These are phyloP conservation scores for Podila clonocystis DNA, from an alignment of 192 early-diverging fungal species.

Conservation along the genomic window DNA sequence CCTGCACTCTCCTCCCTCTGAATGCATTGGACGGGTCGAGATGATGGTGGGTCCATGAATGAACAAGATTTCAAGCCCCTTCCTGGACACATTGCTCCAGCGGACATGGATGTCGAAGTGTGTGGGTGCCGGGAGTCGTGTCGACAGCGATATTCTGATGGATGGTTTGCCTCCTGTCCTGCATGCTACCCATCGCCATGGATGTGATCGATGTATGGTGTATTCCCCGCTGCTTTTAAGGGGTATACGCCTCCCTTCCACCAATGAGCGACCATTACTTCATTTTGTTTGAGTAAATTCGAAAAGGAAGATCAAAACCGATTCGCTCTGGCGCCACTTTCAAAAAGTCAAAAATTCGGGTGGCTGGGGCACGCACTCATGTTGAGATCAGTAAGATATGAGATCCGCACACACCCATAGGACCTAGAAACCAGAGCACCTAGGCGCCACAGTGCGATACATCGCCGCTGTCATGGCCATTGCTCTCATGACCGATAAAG, in stretches of 20 bases:
- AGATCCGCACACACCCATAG: no score
- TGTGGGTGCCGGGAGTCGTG: background rate
- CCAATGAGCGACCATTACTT: conserved; percentile 28
- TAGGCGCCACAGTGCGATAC: no score
- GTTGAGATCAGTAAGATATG: no score
- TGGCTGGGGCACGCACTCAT: background rate
- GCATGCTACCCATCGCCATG: background rate
- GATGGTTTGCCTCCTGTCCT: background rate
- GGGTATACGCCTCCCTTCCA: background rate
- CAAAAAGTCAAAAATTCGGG: conserved; percentile 2
- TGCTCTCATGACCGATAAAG: no score
- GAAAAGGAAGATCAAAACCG: conserved; percentile 41
- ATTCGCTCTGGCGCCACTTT: background rate
- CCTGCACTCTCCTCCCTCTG: no score
- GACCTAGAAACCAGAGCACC: no score
- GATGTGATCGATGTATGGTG: background rate
- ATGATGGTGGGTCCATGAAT: conserved; percentile 2
- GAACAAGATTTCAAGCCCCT: background rate
- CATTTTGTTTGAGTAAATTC: conserved; percentile 52
- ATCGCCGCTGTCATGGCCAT: no score
- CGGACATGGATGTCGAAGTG: background rate
- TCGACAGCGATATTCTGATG: background rate
- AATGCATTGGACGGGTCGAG: background rate
- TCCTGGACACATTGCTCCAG: background rate
- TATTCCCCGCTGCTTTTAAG: background rate